A percentile compares a stretch with the other conserved stretches of the same genome.
These are phyloP conservation scores for Lachnellula arida DNA, from an alignment of 2,329 filamentous ascomycete genomes.

Conservation along the genomic window DNA sequence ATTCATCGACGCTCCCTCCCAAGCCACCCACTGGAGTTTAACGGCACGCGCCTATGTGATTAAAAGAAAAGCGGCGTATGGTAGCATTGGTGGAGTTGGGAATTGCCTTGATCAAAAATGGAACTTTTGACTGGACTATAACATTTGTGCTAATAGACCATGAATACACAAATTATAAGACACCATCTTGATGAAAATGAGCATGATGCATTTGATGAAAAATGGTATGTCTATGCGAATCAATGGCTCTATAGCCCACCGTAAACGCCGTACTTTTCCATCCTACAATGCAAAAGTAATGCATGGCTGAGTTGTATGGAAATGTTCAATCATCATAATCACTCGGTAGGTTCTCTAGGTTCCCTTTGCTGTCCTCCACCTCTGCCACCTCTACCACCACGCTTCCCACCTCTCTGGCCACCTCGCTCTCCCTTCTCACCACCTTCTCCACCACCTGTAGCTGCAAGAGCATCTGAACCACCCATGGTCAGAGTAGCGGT, in stretches of 20 bases:
- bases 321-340: slow-evolving; percentile 29
- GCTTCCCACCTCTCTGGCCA: slow-evolving; percentile 42
- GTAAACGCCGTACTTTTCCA: slow-evolving; percentile 34
- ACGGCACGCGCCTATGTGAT: slow-evolving; percentile 24
- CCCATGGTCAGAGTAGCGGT: slow-evolving; percentile 64
- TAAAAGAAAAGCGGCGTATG: slow-evolving; percentile 31
- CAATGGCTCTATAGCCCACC: slow-evolving; percentile 41
- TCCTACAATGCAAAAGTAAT: slow-evolving; percentile 31
- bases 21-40: slow-evolving; percentile 46
- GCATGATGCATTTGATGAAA: slow-evolving; percentile 8
- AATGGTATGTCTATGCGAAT: slow-evolving; percentile 27
- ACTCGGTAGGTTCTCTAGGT: slow-evolving; percentile 48
- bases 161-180: slow-evolving; percentile 19
- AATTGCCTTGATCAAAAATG: slow-evolving; percentile 27
- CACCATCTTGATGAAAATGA: neutral
- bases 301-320: slow-evolving; percentile 25
- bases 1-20: slow-evolving; percentile 48
- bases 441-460: slow-evolving; percentile 40
- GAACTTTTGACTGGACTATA: slow-evolving; percentile 28
- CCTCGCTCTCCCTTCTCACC: slow-evolving; percentile 44
- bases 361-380: slow-evolving; percentile 45
- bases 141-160: slow-evolving; percentile 29
- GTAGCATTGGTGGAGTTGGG: slow-evolving; percentile 34
- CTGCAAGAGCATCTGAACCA: slow-evolving; percentile 38
- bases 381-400: slow-evolving; percentile 41